Base-by-base conservation (phyloP, 345 rosid genomes). In the Eucalyptus pauciflora region DNA sequence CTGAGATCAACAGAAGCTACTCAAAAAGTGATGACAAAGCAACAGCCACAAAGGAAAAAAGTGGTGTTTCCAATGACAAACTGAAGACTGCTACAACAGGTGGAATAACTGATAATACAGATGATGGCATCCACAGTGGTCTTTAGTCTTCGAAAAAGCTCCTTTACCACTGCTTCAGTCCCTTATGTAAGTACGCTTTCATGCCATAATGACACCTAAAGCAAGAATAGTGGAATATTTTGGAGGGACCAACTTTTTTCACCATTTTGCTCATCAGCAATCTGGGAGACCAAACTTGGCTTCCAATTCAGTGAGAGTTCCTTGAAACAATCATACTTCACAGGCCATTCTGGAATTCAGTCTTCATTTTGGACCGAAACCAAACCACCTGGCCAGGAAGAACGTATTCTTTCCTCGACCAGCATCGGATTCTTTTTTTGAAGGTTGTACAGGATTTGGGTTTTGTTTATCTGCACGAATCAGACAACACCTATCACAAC, bases 361-460 rank as follows among this genome's bases (percentile, higher is more conserved):
- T 22, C 87, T 86, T 93, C 92, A 95, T 87, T 93, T 94, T 67
- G 92, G 88, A 87, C 96, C 95, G 86, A 92, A 91, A 85, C 95
- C 95, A 90, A 94, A 95, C 94, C 94, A 94, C 86, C 90, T 94
- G 86, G 96, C 93, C 27, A 94, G 91, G 92, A 92, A 94, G 90
- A 90, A 93, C 89, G 86, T 92, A 76, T 91, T 95, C 91, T 95
- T 94, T 86, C 95, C 94, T 8, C 91, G 89, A 89, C 93, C 87
- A 37, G 86, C 86, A 88, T 90, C 91, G 48, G 60, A 18, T 64
- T 85, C 86, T 41, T 88, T 89, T 87, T 89, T 87, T 37, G 91
- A 89, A 50, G 91, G 86, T 60, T 91, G 87, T 16, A 81, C 88
- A 24, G 93, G 92, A 81, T 46, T 50, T 88, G 92, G 16, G 54